phyloP scores from a whole-genome alignment of 345 rosid genomes.

The Turritis glabra region DNA sequence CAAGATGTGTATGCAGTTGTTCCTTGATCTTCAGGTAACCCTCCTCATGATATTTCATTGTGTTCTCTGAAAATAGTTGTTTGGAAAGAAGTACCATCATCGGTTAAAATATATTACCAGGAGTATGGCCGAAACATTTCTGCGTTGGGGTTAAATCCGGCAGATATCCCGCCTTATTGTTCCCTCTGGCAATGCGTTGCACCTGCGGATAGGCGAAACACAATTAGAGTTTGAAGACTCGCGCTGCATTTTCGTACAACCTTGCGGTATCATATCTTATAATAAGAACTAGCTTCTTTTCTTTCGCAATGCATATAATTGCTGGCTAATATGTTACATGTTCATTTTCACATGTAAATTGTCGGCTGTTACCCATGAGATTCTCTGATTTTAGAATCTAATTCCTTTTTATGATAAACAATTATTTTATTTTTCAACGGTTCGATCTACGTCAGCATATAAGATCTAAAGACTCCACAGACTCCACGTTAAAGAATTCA shows the following conservation, averaged over 20 bases:
- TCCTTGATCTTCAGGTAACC: conserved; percentile 89
- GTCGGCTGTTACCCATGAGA: neutral
- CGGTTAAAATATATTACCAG: conserved; percentile 39
- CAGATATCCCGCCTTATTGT: conserved; percentile 58
- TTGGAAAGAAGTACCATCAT: neutral
- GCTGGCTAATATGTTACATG: neutral
- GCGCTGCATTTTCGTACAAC: neutral
- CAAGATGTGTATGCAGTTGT: conserved; percentile 88
- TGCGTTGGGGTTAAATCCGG: conserved; percentile 68
- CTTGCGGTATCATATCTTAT: neutral
- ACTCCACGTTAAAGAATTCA: no score
- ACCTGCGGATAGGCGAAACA: conserved; percentile 62
- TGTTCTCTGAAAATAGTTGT: neutral
- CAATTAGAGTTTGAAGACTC: conserved; percentile 44
- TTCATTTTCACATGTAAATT: neutral
- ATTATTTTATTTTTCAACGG: no score
- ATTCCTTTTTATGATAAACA: neutral
- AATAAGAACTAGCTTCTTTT: neutral
- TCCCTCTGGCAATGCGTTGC: conserved; percentile 94
- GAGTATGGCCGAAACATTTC: conserved; percentile 80
- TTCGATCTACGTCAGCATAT: no score
- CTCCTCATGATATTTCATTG: neutral
- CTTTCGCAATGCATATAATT: neutral
- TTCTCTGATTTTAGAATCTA: neutral
- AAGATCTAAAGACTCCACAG: no score